Evolutionary conservation across 176 grass and related monocot genomes (phyloP), one percentile per base, ranked within the genome.

Genomic region (Cenchrus fungigraminus): DNA sequence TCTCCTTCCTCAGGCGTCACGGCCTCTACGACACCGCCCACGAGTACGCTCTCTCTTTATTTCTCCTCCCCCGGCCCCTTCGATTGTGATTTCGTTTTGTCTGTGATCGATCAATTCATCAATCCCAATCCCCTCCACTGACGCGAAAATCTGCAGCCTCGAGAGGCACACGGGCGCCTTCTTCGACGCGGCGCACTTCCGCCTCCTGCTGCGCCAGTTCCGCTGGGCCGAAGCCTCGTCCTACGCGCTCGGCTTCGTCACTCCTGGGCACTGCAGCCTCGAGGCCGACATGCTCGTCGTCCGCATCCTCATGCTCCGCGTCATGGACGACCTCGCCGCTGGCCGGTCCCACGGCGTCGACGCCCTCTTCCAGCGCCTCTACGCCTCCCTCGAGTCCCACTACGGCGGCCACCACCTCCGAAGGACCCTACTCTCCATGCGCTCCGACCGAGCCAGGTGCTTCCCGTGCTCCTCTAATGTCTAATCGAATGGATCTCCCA

Each of bases 121-220:
- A n/a, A n/a, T 20, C 56, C 56, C 56, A n/a, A 59, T n/a, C 56
- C 6, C 5, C 19, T n/a, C 56, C 19, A n/a, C 56, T 20, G 56
- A 8, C 7, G 16, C 19, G 2, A 20, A 8, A 59, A 55, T 55
- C 15, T 50, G 46, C 71, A 73, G 47, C 1, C 47, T 53, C 12
- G 47, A 73, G 71, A 52, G 12, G 6, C 6, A 31, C 20, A 72
- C 44, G 44, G 44, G 69, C 44, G n/a, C 43, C 19, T 71, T 71
- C 68, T 71, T 71, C 43, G 46, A 73, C 70, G 22, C 71, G 2
- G 71, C 47, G 71, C 22, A 73, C 47, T 31, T 73, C 71, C 71
- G 70, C 46, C 45, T 44, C n/a, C 20, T 72, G 46, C n/a, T 73
- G n/a, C 6, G 20, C 12, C 0, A 29, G 6, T 3, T 4, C 22